Evolutionary conservation across 495 filamentous ascomycete genomes (phyloP).

Genomic region (Daldinia bambusicola): DNA sequence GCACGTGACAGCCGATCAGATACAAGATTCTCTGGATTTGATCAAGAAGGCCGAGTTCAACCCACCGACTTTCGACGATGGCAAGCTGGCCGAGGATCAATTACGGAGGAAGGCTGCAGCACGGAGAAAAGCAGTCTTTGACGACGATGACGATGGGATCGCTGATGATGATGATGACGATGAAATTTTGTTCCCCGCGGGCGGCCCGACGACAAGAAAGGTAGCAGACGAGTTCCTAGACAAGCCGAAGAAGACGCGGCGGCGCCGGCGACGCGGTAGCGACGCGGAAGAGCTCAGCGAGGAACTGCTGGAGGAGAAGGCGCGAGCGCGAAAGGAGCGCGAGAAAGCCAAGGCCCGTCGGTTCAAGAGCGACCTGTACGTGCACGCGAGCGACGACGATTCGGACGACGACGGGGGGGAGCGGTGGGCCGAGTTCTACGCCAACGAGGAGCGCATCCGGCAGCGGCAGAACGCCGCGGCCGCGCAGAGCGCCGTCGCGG

Average conservation of each 20-base stretch:
- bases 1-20: slow-evolving; percentile 65
- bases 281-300: slow-evolving; percentile 60
- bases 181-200: slow-evolving; percentile 70
- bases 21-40: slow-evolving; percentile 67
- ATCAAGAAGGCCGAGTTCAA: slow-evolving; percentile 78
- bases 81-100: slow-evolving; percentile 74
- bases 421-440: slow-evolving; percentile 75
- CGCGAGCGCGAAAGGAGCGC: slow-evolving; percentile 63
- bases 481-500: slow-evolving; percentile 1
- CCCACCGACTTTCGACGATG: slow-evolving; percentile 77
- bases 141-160: slow-evolving; percentile 69
- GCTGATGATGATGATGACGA: slow-evolving; percentile 70
- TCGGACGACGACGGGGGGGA: slow-evolving; percentile 73
- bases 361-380: slow-evolving; percentile 86
- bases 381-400: slow-evolving; percentile 83
- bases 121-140: slow-evolving; percentile 64
- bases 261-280: slow-evolving; percentile 53
- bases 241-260: slow-evolving; percentile 58
- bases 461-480: slow-evolving; percentile 52
- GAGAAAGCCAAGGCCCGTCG: slow-evolving; percentile 72
- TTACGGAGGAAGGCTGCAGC: slow-evolving; percentile 73
- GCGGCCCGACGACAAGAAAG: slow-evolving; percentile 67
- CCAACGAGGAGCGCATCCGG: slow-evolving; percentile 57
- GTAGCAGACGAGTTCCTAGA: slow-evolving; percentile 58
- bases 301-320: slow-evolving; percentile 56